Evolutionary conservation across 495 filamentous ascomycete species (phyloP).

Genomic region (Ramalina peruviana): DNA sequence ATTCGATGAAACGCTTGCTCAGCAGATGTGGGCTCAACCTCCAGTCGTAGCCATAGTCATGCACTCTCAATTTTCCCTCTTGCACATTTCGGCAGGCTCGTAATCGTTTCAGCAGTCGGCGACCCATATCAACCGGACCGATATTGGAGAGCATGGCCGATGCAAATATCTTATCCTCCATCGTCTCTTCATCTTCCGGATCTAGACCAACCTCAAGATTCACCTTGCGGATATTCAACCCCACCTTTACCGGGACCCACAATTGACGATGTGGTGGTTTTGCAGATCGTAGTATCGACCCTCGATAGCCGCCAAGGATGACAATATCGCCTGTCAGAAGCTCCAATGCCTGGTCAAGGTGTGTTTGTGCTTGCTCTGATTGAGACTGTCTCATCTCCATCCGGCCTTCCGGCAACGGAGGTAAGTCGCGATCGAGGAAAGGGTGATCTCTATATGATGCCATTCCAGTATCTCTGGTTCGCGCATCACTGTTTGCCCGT

Average conservation of each 20-base stretch:
- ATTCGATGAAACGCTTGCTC: conserved; percentile 51
- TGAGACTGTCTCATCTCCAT: background rate
- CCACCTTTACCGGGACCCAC: conserved; percentile 92
- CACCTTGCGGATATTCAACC: conserved; percentile 80
- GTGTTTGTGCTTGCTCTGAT: conserved; percentile 12
- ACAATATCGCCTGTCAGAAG: conserved; percentile 73
- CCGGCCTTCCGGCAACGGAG: too few relatives aligned
- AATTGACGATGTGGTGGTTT: conserved; percentile 66
- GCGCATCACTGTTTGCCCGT: conserved; percentile 10
- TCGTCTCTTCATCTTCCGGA: conserved; percentile 72
- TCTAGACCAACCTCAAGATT: conserved; percentile 79
- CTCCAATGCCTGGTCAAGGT: conserved; percentile 51
- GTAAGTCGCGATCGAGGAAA: too few relatives aligned
- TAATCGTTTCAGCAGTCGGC: conserved; percentile 64
- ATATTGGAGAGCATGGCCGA: conserved; percentile 81
- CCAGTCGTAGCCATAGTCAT: conserved; percentile 96
- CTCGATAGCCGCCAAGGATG: conserved; percentile 80
- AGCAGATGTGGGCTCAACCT: conserved; percentile 71
- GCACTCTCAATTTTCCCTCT: conserved; percentile 58
- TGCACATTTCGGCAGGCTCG: conserved; percentile 56
- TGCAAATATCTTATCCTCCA: conserved; percentile 66
- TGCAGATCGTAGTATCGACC: conserved; percentile 77
- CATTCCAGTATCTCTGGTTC: background rate
- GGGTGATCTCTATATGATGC: too few relatives aligned
- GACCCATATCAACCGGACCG: conserved; percentile 82